Evolutionary conservation across 768 basidiomycete species (phyloP).

Genomic region (Pisolithus orientalis): DNA sequence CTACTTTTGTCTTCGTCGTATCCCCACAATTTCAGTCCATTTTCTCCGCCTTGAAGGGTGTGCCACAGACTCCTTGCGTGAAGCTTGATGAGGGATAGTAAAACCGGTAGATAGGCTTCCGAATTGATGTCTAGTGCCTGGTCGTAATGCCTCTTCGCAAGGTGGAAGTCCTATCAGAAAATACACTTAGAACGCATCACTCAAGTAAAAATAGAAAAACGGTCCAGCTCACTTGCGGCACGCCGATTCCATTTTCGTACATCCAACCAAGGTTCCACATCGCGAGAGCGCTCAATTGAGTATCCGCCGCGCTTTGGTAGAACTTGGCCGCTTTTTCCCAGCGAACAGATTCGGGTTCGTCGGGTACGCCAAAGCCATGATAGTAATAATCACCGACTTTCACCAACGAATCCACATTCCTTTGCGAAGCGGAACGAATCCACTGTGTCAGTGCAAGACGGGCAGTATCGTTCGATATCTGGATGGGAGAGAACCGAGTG

Average conservation of each 20-base stretch:
- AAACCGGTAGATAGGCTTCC: conserved; percentile 86
- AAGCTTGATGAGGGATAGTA: conserved; percentile 74
- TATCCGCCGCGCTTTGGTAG: conserved; percentile 92
- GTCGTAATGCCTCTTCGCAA: conserved; percentile 96
- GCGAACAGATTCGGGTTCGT: conserved; percentile 55
- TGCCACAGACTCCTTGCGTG: conserved; percentile 83
- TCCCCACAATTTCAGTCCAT: conserved; percentile 63
- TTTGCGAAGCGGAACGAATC: conserved; percentile 90
- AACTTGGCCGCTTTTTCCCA: conserved; percentile 90
- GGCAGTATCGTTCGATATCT: conserved; percentile 79
- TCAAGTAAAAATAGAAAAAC: background rate
- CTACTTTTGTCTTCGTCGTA: conserved; percentile 43
- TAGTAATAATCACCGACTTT: conserved; percentile 99
- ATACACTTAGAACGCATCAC: background rate
- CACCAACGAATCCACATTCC: conserved; percentile 93
- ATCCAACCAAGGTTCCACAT: conserved; percentile 99
- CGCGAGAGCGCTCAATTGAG: conserved; percentile 86
- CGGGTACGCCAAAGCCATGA: conserved; percentile 74
- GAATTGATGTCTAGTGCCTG: conserved; percentile 78
- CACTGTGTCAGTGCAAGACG: conserved; percentile 84
- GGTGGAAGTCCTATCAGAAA: conserved; percentile 73
- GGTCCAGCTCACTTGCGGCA: conserved; percentile 58
- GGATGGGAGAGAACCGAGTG: conserved; percentile 61
- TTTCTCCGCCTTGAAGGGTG: conserved; percentile 64
- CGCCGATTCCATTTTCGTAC: conserved; percentile 96